Base-by-base conservation (phyloP, 2,329 filamentous ascomycete species). In the Neopestalotiopsis clavispora region DNA sequence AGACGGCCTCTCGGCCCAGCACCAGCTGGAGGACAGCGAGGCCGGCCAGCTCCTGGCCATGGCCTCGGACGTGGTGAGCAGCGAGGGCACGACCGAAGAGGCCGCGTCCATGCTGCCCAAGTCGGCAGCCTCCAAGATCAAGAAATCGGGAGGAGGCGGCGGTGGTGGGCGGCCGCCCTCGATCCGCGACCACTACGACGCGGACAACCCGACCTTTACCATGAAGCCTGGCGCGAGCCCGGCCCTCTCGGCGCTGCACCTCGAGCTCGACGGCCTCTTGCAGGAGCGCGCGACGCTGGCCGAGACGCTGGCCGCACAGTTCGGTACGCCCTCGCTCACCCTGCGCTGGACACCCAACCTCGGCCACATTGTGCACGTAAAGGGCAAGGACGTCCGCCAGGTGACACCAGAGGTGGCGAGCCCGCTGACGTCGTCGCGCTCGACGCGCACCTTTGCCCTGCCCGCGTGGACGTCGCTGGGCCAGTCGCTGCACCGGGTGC, bases 341-440 rank as follows among this genome's bases (percentile, higher is more conserved):
- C 86, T 99, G 23, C 93, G 92, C 74, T 98, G 94, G 92, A 94
- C 92, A 1, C 92, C 95, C 0, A 92, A 91, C 14, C 86, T 97
- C 1, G 95, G 96, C 9, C 94, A 99, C 78, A 93, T 97, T 75
- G 95, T 93, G 74, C 95, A 98, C 78, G 88, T 98, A 74, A 96
- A 92, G 79, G 94, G 94, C 42, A 95, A 92, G 78, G 92, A 96
- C 74, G 83, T 87, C 59, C 82, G 81, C 23, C 77, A 74, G 49
- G 70, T 81, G 49, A 72, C 32, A 71, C 78, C 59, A 72, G 81
- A 28, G 74, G 76, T 80, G 28, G 82, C 82, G 23, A 28, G 23
- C n/a, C 89, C 85, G 67, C 86, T 98, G 64, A 92, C 91, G 40
- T 91, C 94, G 2, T 95, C 92, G 73, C 96, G 94, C 73, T 92